Base-by-base conservation (phyloP, 1,284 basidiomycete genomes). In the Ganoderma lucidum region DNA sequence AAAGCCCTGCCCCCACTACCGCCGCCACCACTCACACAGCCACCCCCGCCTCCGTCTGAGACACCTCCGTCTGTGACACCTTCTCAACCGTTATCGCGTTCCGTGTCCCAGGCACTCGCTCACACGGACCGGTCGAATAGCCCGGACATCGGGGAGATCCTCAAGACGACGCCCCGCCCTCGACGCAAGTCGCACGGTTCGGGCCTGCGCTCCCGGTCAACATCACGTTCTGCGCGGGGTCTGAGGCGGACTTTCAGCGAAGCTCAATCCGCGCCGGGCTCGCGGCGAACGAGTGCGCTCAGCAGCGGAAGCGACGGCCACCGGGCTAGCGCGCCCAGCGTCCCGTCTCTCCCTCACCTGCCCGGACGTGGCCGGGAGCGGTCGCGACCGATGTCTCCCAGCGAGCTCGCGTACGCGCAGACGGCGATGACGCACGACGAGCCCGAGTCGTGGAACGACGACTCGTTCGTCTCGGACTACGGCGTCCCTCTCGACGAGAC, bases 131-230 rank as follows among this genome's bases (percentile, higher is more conserved):
- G 72, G 67, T 71, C 73, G 61, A 73, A 63, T 9, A 85, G 84
- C 64, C 87, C 87, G 0, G 87, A 88, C 72, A 86, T 88, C 65
- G 70, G 76, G 1, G 71, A 79, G 2, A 86, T 88, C 68, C 75
- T 89, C 23, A 82, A 83, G 0, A 74, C 76, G 6, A 88, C 86
- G 0, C 85, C 86, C 0, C 81, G 83, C 0, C 84, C 85, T 1
- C 78, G 80, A 3, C 77, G 80, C 23, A 78, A 76, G 64, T 78
- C 80, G 32, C 19, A 74, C 70, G 70, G 72, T 1, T 67, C 72
- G 0, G 61, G 65, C 3, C 59, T 71, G 48, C 64, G 69, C 35
- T 74, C 72, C 35, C 72, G 74, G 51, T 76, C 76, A 6, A 59
- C 69, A 14, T 79, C 77, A 39, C 73, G 72, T 6, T 74, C 75